phyloP scores from a whole-genome alignment of 2,329 filamentous ascomycete species.

The Colletotrichum paranaense region DNA sequence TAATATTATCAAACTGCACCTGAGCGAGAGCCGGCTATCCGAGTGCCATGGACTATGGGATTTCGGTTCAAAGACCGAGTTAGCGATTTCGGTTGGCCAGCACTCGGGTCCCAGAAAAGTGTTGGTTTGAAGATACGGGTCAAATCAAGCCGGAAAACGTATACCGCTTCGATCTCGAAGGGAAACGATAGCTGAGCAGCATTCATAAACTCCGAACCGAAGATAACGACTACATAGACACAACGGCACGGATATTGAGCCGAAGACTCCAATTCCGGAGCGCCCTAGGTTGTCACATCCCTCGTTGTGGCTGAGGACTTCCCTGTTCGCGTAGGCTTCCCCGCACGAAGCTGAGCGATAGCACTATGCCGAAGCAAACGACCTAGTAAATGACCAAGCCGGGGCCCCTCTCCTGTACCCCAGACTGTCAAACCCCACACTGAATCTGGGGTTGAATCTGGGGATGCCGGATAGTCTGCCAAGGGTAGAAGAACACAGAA shows the following conservation, averaged over 20 bases:
- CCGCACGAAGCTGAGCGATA: slow-evolving; percentile 6
- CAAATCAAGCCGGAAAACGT: not conserved
- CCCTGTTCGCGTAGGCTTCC: slow-evolving; percentile 13
- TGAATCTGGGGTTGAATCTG: slow-evolving; percentile 1
- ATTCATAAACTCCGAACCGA: slow-evolving; percentile 17
- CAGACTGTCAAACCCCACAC: slow-evolving; percentile 3
- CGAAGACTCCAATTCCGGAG: slow-evolving; percentile 3
- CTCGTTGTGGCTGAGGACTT: not conserved
- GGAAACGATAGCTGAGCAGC: not conserved
- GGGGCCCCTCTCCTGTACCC: slow-evolving; percentile 20
- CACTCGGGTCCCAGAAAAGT: not conserved
- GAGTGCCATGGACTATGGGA: not conserved
- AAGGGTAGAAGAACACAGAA: not conserved
- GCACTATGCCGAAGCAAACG: not conserved
- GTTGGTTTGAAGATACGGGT: not conserved
- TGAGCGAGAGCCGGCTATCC: accelerated
- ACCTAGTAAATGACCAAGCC: slow-evolving; percentile 8
- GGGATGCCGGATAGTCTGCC: not conserved
- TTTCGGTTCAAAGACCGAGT: not conserved
- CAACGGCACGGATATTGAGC: slow-evolving; percentile 9
- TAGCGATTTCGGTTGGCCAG: not conserved
- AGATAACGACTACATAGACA: not conserved
- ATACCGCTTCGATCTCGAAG: not conserved
- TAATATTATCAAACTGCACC: not conserved
- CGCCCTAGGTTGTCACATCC: not conserved